These are phyloP conservation scores for Carpinus viminea DNA, from an alignment of 306 rosid species.

Conservation along the genomic window DNA sequence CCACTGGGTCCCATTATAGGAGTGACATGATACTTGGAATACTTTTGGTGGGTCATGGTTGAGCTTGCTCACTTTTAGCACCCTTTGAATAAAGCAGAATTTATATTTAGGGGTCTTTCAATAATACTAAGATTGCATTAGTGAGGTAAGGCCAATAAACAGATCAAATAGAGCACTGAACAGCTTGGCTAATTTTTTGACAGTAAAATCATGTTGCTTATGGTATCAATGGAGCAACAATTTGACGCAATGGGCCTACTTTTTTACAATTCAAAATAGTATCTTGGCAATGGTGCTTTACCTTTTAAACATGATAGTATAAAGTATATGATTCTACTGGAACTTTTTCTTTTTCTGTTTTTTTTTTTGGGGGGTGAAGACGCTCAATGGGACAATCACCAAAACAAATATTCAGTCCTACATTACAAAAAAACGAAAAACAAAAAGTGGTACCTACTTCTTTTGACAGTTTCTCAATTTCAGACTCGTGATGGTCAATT, in stretches of 20 bases:
- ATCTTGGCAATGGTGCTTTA: background rate
- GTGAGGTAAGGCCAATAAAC: background rate
- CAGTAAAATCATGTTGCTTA: background rate
- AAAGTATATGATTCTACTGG: background rate
- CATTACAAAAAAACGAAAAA: background rate
- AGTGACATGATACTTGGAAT: background rate
- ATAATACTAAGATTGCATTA: background rate
- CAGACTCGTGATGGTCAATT: constrained; percentile 61
- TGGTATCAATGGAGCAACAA: background rate
- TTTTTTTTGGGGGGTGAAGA: background rate
- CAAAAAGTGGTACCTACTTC: constrained; percentile 58
- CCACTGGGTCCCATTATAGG: background rate
- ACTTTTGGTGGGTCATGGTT: background rate
- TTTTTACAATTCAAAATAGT: background rate
- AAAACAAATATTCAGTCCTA: background rate
- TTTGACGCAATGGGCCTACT: background rate
- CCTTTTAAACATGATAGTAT: background rate
- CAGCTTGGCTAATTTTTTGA: constrained; percentile 1
- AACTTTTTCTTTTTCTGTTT: background rate
- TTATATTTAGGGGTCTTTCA: background rate
- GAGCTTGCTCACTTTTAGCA: background rate
- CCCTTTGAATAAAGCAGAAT: background rate
- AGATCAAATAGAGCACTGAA: background rate
- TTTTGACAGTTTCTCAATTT: constrained; percentile 59
- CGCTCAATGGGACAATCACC: background rate